A percentile compares a stretch with the other conserved stretches of the same genome.
Evolutionary conservation across 202 grass and related monocot genomes (phyloP).

Genomic region (Setaria viridis): DNA sequence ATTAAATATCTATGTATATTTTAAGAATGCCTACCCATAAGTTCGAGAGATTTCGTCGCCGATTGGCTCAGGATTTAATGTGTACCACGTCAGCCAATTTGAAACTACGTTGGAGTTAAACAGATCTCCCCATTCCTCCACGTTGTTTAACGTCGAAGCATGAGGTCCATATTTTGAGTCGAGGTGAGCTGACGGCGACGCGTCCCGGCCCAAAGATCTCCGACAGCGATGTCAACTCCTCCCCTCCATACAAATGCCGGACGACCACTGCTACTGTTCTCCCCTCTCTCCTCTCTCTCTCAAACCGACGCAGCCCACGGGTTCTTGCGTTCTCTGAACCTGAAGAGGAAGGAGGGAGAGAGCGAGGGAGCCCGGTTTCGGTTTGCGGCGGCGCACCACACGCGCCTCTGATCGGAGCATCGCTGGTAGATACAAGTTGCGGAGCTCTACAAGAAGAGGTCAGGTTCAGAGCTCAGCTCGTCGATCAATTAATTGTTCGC

Average conservation of each 20-base stretch:
- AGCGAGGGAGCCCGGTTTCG: background rate
- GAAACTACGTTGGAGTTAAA: no score
- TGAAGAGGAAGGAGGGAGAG: background rate
- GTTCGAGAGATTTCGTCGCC: no score
- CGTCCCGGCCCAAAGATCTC: slow-evolving; percentile 23
- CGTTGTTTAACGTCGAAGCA: no score
- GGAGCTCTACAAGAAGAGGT: background rate
- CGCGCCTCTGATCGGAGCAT: background rate
- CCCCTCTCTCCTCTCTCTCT: background rate
- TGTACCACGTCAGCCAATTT: no score
- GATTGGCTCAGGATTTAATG: no score
- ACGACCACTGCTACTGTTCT: background rate
- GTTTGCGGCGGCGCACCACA: background rate
- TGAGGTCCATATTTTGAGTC: background rate
- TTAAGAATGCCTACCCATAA: no score
- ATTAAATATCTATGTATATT: no score
- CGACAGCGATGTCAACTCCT: slow-evolving; percentile 32
- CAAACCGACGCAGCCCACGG: slow-evolving; percentile 15
- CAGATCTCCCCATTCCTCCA: no score
- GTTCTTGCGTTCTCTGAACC: slow-evolving; percentile 2
- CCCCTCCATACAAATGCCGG: slow-evolving; percentile 33
- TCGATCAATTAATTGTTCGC: background rate
- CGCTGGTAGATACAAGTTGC: background rate
- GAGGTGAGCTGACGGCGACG: slow-evolving; percentile 3
- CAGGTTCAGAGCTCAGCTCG: background rate